These are phyloP conservation scores for Achlya hypogyna DNA, from an alignment of 352 stramenopile genomes.

Conservation along the genomic window DNA sequence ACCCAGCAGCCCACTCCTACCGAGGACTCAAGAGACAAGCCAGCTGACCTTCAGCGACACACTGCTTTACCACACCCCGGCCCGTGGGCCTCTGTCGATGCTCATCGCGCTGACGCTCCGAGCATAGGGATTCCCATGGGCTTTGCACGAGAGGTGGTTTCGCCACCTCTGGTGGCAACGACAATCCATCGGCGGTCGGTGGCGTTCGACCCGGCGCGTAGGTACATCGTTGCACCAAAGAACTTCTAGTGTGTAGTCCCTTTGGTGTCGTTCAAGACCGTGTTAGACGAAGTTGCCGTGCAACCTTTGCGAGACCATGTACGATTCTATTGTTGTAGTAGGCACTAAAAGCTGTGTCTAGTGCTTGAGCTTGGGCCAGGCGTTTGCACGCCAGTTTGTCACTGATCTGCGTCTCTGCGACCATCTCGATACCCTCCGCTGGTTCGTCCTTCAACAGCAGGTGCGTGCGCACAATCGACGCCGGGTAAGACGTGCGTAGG, in stretches of 20 bases:
- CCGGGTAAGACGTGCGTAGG: not conserved
- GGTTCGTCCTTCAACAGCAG: conserved; percentile 15
- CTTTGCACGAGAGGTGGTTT: not conserved
- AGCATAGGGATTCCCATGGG: not conserved
- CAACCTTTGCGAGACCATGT: not conserved
- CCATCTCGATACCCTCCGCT: not conserved
- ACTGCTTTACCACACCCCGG: not conserved
- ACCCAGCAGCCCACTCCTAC: too few relatives aligned
- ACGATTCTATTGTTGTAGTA: not conserved
- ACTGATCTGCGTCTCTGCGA: not conserved
- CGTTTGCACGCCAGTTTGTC: not conserved
- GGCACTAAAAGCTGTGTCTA: not conserved
- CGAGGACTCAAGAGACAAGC: too few relatives aligned
- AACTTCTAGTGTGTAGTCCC: not conserved
- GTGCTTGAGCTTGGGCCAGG: conserved; percentile 5
- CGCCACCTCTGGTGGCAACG: too few relatives aligned
- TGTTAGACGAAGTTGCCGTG: not conserved
- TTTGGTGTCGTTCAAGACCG: not conserved
- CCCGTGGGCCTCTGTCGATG: not conserved
- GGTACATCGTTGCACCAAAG: not conserved
- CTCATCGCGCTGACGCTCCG: not conserved
- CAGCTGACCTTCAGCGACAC: not conserved
- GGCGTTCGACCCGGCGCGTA: not conserved
- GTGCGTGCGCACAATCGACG: not conserved
- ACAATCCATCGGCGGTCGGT: too few relatives aligned